Percentiles rank a stretch among this genome's conserved stretches.
Evolutionary conservation across 371 early-diverging fungal genomes (phyloP).

Genomic region (Mucor saturninus): DNA sequence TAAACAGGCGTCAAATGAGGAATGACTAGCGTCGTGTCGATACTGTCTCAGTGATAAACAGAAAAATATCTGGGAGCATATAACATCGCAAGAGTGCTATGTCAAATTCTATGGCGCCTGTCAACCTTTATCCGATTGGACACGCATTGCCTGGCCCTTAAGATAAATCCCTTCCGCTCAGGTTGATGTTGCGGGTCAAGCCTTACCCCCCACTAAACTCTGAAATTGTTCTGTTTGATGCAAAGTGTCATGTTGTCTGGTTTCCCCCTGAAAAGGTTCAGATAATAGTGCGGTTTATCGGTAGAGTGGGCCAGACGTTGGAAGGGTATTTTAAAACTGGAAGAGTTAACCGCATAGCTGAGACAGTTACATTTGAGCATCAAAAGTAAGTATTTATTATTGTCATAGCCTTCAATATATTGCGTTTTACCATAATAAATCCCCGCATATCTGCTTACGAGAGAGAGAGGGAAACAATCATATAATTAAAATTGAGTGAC

Average conservation of each 20-base stretch:
- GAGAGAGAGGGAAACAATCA: no score
- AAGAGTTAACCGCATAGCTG: no score
- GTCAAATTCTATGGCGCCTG: conserved; percentile 77
- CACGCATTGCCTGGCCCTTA: conserved; percentile 75
- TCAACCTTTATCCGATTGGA: conserved; percentile 62
- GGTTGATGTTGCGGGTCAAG: conserved; percentile 60
- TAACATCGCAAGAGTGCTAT: conserved; percentile 74
- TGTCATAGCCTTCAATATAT: no score
- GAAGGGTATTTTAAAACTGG: no score
- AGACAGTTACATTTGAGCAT: no score
- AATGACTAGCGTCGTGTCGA: conserved; percentile 39
- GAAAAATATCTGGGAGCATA: conserved; percentile 53
- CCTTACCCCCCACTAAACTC: conserved; percentile 38
- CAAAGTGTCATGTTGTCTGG: conserved; percentile 5
- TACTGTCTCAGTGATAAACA: conserved; percentile 60
- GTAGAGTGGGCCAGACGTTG: neutral
- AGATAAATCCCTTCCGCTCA: conserved; percentile 72
- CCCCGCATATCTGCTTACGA: no score
- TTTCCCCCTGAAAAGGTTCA: neutral
- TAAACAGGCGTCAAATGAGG: neutral
- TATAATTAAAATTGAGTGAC: no score
- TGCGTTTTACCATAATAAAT: no score
- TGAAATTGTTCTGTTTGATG: conserved; percentile 42
- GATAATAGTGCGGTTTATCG: neutral
- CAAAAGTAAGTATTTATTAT: no score